A percentile compares a stretch with the other conserved stretches of the same genome.
These are phyloP conservation scores for Leccinum longicurvipes DNA, from an alignment of 768 basidiomycete species.

Conservation along the genomic window DNA sequence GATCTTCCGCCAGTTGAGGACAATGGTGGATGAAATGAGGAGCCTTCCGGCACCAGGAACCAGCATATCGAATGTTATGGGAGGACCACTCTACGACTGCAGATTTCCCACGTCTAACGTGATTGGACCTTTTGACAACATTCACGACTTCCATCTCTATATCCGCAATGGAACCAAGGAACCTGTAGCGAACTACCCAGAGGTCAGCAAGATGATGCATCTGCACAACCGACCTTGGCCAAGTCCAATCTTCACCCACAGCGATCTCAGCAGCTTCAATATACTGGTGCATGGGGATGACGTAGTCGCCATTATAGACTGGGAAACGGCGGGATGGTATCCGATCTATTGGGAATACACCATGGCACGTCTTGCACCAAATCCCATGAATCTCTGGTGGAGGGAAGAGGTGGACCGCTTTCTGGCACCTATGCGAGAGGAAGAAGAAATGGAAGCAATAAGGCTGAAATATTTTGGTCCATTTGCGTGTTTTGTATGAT, in stretches of 20 bases:
- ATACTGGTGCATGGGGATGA: neutral
- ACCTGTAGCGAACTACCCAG: neutral
- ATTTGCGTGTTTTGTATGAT: neutral
- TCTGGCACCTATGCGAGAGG: no score
- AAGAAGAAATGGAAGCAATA: no score
- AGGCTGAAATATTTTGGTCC: neutral
- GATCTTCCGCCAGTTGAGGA: no score
- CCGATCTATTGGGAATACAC: neutral
- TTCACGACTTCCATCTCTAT: neutral
- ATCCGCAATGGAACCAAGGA: neutral
- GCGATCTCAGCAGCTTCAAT: neutral
- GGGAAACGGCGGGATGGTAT: slow-evolving; percentile 3
- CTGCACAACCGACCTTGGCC: neutral
- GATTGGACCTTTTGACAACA: neutral
- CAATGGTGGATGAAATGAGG: no score
- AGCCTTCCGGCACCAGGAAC: no score
- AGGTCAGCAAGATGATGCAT: neutral
- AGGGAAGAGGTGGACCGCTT: no score
- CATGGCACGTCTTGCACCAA: neutral
- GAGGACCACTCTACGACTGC: no score
- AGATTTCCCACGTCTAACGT: neutral
- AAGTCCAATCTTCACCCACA: neutral
- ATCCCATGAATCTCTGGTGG: no score
- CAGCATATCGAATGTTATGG: no score
- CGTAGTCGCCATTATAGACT: neutral